Evolutionary conservation across 306 rosid species (phyloP).

Genomic region (Gleditsia sinensis): DNA sequence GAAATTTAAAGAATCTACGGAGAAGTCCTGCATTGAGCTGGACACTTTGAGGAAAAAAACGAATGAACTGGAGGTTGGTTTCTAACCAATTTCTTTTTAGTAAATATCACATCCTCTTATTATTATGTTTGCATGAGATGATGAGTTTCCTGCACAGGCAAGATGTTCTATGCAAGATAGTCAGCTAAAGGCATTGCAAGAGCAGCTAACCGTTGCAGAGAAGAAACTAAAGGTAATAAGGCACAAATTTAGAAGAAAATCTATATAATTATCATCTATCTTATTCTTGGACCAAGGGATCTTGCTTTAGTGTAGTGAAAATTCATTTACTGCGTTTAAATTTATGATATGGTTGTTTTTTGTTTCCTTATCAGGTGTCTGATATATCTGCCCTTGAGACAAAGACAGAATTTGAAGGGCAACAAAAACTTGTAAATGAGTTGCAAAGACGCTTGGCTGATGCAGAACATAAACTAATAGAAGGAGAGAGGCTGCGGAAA

Average conservation of each 20-base stretch:
- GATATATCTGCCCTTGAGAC: constrained; percentile 73
- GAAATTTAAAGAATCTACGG: constrained; percentile 59
- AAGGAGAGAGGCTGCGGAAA: constrained; percentile 91
- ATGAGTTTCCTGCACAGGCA: constrained; percentile 56
- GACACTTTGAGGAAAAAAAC: constrained; percentile 58
- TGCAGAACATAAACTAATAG: constrained; percentile 81
- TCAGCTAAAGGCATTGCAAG: constrained; percentile 62
- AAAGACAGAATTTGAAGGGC: constrained; percentile 76
- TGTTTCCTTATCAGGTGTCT: constrained; percentile 55
- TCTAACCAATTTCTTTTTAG: not conserved
- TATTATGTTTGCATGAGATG: constrained; percentile 17
- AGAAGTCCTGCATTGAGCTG: constrained; percentile 59
- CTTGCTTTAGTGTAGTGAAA: constrained; percentile 2
- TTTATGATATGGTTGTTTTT: constrained; percentile 5
- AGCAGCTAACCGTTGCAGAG: constrained; percentile 68
- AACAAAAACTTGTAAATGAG: constrained; percentile 61
- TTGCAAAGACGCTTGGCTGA: constrained; percentile 73
- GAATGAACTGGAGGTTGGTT: constrained; percentile 76
- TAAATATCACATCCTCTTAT: constrained; percentile 2
- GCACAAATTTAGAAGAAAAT: not conserved
- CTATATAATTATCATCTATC: constrained; percentile 1
- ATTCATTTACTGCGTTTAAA: not conserved
- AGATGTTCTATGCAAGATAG: constrained; percentile 64
- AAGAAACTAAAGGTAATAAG: constrained; percentile 73
- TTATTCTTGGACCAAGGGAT: constrained; percentile 17